Conservation (phyloP, 257 asterid genomes). For the Hygrophila difformis region DNA sequence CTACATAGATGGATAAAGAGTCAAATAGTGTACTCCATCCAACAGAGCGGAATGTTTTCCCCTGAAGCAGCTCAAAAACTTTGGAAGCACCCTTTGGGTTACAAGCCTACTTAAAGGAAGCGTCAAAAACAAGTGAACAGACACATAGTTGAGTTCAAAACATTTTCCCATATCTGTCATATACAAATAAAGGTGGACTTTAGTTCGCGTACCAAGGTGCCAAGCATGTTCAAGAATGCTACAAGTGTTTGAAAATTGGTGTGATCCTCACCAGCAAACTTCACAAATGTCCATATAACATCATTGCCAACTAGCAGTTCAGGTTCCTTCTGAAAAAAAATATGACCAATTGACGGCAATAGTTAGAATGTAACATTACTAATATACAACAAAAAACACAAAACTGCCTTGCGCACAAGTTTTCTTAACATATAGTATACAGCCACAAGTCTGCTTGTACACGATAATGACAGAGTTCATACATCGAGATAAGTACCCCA, state of each 20-base stretch:
- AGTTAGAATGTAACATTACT: background rate
- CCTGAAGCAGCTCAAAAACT: conserved; percentile 89
- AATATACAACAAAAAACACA: background rate
- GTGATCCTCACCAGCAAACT: conserved; percentile 95
- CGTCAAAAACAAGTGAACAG: conserved; percentile 19
- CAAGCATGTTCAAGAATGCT: conserved; percentile 89
- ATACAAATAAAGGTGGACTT: conserved; percentile 1
- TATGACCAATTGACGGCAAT: conserved; percentile 8
- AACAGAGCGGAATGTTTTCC: conserved; percentile 71
- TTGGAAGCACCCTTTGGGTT: conserved; percentile 80
- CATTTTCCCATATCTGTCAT: background rate
- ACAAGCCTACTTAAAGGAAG: conserved; percentile 58
- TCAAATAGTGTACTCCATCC: conserved; percentile 93
- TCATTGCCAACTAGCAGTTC: conserved; percentile 87
- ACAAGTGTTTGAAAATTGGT: conserved; percentile 83
- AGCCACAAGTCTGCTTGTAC: too few relatives aligned
- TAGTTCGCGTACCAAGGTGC: conserved; percentile 67
- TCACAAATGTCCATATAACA: conserved; percentile 93
- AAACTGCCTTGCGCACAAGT: too few relatives aligned
- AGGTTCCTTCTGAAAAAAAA: conserved; percentile 68
- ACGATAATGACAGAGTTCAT: too few relatives aligned
- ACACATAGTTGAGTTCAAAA: conserved; percentile 1
- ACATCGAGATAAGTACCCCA: background rate
- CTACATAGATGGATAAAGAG: conserved; percentile 79
- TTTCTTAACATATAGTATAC: too few relatives aligned